These are phyloP conservation scores for Tinospora cordifolia DNA, from an alignment of 164 flowering plant genomes.

Conservation along the genomic window DNA sequence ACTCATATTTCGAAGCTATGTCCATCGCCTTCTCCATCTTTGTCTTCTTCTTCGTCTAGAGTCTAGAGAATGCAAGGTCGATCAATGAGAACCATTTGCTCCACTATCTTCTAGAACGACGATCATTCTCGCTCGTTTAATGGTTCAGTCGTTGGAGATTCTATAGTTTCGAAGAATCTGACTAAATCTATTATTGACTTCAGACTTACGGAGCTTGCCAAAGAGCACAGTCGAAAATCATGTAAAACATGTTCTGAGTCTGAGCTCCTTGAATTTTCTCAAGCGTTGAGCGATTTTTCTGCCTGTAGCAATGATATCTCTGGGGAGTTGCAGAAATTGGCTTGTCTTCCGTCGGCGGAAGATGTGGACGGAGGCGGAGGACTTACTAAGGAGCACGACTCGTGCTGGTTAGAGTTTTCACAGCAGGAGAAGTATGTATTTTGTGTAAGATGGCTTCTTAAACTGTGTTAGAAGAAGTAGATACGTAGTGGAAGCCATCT, in stretches of 20 bases:
- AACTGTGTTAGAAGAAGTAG: constrained; percentile 1
- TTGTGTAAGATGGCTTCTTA: neutral
- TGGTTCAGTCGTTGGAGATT: constrained; percentile 11
- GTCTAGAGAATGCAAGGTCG: constrained; percentile 36
- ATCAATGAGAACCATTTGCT: constrained; percentile 87
- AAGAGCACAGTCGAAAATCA: constrained; percentile 12
- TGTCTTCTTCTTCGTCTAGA: constrained; percentile 10
- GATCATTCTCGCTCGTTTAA: constrained; percentile 24
- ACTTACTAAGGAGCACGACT: constrained; percentile 25
- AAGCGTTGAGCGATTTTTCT: constrained; percentile 72
- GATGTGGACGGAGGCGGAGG: neutral
- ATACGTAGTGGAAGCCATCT: neutral
- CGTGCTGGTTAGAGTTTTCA: constrained; percentile 43
- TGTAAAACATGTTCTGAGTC: constrained; percentile 16
- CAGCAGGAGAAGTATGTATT: constrained; percentile 51
- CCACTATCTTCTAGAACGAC: constrained; percentile 34
- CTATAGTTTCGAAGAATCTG: constrained; percentile 46
- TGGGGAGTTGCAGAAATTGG: constrained; percentile 79
- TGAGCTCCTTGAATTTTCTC: constrained; percentile 58
- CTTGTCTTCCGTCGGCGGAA: constrained; percentile 45
- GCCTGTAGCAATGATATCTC: constrained; percentile 87
- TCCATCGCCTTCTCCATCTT: constrained; percentile 9
- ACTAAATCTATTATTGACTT: constrained; percentile 75
- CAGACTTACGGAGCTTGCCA: constrained; percentile 59
- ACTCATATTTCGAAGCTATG: neutral